Evolutionary conservation across 768 basidiomycete species (phyloP).

Genomic region (Amanita inopinata): DNA sequence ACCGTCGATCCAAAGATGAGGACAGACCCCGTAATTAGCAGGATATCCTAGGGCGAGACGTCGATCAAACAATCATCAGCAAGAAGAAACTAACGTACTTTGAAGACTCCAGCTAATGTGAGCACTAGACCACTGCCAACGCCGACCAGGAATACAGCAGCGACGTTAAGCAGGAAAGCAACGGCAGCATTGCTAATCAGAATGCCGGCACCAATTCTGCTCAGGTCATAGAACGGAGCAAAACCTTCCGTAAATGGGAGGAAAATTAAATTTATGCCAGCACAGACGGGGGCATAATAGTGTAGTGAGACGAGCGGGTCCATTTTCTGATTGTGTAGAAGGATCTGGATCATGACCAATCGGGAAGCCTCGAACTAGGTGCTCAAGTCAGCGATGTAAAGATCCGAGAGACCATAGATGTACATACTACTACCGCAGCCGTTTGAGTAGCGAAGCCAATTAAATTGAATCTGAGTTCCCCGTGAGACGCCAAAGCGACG

Average conservation of each 20-base stretch:
- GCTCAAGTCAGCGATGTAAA: slow-evolving; percentile 1
- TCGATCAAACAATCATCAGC: neutral
- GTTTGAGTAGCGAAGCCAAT: slow-evolving; percentile 85
- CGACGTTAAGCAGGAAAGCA: slow-evolving; percentile 85
- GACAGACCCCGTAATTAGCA: slow-evolving; percentile 88
- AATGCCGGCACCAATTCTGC: slow-evolving; percentile 54
- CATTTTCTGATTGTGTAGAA: slow-evolving; percentile 95
- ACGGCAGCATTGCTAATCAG: slow-evolving; percentile 77
- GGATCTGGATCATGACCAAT: slow-evolving; percentile 91
- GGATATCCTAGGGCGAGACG: slow-evolving; percentile 60
- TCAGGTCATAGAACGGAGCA: slow-evolving; percentile 71
- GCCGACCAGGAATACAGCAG: slow-evolving; percentile 90
- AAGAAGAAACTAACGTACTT: slow-evolving; percentile 34
- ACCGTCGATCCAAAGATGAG: slow-evolving; percentile 74
- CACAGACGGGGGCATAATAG: slow-evolving; percentile 96
- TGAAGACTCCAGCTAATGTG: slow-evolving; percentile 91
- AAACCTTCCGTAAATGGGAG: slow-evolving; percentile 91
- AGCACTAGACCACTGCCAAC: slow-evolving; percentile 82
- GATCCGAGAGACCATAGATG: slow-evolving; percentile 4
- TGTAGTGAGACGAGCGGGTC: slow-evolving; percentile 92
- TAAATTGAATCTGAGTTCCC: slow-evolving; percentile 79
- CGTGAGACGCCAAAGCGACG: slow-evolving; percentile 82
- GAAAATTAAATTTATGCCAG: slow-evolving; percentile 74
- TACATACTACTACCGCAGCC: slow-evolving; percentile 71
- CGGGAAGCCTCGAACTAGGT: slow-evolving; percentile 87